Evolutionary conservation across 2,329 filamentous ascomycete genomes (phyloP).

Genomic region (Penicillium sp.): DNA sequence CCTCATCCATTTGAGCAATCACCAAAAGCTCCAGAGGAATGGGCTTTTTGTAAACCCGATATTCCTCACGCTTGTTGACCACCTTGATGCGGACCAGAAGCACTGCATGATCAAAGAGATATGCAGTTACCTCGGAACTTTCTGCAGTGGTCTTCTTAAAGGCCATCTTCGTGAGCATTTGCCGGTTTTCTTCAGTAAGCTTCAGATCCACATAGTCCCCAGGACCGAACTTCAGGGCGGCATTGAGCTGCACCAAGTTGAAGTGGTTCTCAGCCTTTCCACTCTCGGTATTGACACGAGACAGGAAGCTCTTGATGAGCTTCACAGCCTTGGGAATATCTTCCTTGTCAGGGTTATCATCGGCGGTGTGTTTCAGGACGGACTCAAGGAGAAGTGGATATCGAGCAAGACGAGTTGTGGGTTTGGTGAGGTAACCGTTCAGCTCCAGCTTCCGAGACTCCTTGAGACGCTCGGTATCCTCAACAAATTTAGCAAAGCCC

Average conservation of each 20-base stretch:
- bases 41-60: slow-evolving; percentile 91
- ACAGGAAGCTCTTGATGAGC: slow-evolving; percentile 82
- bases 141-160: slow-evolving; percentile 92
- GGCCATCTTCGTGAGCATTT: slow-evolving; percentile 89
- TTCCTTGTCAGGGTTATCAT: slow-evolving; percentile 83
- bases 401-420: slow-evolving; percentile 88
- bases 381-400: slow-evolving; percentile 91
- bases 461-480: slow-evolving; percentile 92
- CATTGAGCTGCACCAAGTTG: slow-evolving; percentile 87
- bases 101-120: slow-evolving; percentile 94
- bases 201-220: slow-evolving; percentile 92
- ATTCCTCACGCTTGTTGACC: slow-evolving; percentile 88
- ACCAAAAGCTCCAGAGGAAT: slow-evolving; percentile 91
- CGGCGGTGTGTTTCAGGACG: slow-evolving; percentile 85
- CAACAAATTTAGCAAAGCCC: slow-evolving; percentile 84
- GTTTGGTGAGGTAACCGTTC: slow-evolving; percentile 96
- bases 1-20: slow-evolving; percentile 95
- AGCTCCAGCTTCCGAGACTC: slow-evolving; percentile 95
- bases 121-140: slow-evolving; percentile 85
- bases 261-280: slow-evolving; percentile 98
- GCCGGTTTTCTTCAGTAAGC: slow-evolving; percentile 86
- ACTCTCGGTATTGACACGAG: slow-evolving; percentile 87
- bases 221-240: slow-evolving; percentile 84
- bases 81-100: slow-evolving; percentile 87
- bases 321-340: slow-evolving; percentile 87